Conservation (phyloP, 345 rosid genomes). For the Sapria himalayana region DNA sequence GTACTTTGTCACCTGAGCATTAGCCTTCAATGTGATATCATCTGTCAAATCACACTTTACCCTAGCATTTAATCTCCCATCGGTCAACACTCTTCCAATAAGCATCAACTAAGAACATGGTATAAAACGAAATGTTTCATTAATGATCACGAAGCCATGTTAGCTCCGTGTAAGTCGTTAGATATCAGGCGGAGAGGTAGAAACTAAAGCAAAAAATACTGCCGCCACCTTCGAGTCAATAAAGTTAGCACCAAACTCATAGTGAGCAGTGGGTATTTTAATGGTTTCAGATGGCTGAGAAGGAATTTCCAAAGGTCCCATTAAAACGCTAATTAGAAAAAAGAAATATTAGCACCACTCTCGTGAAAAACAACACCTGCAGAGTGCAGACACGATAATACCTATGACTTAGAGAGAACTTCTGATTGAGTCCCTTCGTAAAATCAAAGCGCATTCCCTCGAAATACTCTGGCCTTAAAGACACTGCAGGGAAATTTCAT, state of each 20-base stretch:
- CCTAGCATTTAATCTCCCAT: conserved; percentile 80
- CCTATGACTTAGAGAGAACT: conserved; percentile 87
- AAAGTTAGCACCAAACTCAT: conserved; percentile 88
- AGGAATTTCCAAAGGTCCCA: conserved; percentile 90
- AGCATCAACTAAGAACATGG: conserved; percentile 49
- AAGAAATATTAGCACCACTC: background rate
- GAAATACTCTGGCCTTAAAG: conserved; percentile 73
- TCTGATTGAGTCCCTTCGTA: conserved; percentile 65
- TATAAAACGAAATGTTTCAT: too few relatives aligned
- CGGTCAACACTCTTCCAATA: conserved; percentile 71
- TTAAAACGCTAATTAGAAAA: conserved; percentile 33
- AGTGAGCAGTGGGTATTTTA: conserved; percentile 73
- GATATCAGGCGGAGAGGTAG: too few relatives aligned
- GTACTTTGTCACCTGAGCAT: conserved; percentile 41
- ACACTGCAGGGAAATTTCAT: conserved; percentile 33
- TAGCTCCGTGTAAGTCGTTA: too few relatives aligned
- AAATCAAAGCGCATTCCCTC: conserved; percentile 97
- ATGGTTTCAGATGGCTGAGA: conserved; percentile 70
- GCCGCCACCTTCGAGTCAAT: conserved; percentile 52
- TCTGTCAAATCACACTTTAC: conserved; percentile 76
- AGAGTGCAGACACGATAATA: conserved; percentile 6
- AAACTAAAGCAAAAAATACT: too few relatives aligned
- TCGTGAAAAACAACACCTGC: background rate
- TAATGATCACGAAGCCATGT: too few relatives aligned
- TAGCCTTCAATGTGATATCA: conserved; percentile 51